phyloP scores from a whole-genome alignment of 129 eudicot species.

The Lonicera japonica region DNA sequence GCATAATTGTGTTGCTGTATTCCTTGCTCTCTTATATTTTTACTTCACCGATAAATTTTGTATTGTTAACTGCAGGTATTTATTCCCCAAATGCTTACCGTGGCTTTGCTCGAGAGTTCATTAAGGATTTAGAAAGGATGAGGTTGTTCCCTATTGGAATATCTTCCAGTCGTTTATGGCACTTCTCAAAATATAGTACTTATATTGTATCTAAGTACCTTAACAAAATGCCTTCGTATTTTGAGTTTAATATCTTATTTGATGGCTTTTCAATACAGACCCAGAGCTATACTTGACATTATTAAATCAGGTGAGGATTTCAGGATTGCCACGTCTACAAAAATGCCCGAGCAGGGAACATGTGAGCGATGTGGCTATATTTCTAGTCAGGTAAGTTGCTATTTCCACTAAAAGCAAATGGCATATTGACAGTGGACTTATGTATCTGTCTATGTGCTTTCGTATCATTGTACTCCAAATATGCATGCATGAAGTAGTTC shows the following conservation, averaged over 20 bases:
- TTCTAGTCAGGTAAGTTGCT: constrained; percentile 78
- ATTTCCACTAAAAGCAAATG: background rate
- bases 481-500: too few relatives aligned
- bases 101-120: constrained; percentile 98
- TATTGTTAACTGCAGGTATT: constrained; percentile 47
- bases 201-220: background rate
- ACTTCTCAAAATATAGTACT: background rate
- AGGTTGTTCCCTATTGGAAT: constrained; percentile 32
- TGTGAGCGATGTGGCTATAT: constrained; percentile 97
- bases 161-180: background rate
- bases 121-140: constrained; percentile 89
- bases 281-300: constrained; percentile 96
- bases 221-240: background rate
- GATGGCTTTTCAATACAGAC: constrained; percentile 38
- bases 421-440: background rate
- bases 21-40: background rate
- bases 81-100: constrained; percentile 99
- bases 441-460: background rate
- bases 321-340: constrained; percentile 80
- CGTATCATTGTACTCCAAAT: too few relatives aligned
- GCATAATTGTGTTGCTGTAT: background rate
- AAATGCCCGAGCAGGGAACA: constrained; percentile 97
- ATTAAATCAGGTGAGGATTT: constrained; percentile 95
- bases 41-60: background rate
- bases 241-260: constrained; percentile 6